phyloP scores from a whole-genome alignment of 2,329 filamentous ascomycete species.

The Cladophialophora carrionii region DNA sequence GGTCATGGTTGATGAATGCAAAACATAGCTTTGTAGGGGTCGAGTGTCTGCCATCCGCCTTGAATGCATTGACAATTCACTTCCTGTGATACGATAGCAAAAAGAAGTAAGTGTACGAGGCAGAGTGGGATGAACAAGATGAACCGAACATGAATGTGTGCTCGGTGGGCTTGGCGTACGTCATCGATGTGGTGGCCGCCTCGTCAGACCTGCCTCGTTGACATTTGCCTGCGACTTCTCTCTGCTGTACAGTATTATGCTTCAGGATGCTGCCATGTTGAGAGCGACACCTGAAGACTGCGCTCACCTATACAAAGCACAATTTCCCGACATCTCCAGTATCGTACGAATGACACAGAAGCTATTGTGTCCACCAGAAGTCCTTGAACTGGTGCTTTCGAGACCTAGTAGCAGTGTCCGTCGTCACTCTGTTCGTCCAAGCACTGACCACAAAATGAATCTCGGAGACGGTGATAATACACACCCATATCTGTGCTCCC shows the following conservation, averaged over 20 bases:
- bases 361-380: neutral
- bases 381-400: neutral
- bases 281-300: neutral
- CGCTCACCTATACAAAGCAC: neutral
- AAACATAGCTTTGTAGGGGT: neutral
- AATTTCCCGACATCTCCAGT: neutral
- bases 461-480: no score
- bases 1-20: neutral
- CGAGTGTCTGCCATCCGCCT: neutral
- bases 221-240: no score
- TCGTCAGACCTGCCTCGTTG: neutral
- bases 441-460: neutral
- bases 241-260: no score
- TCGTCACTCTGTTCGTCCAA: neutral
- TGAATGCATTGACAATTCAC: neutral
- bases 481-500: neutral
- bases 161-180: neutral
- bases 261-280: neutral
- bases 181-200: neutral
- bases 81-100: neutral
- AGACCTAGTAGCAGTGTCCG: neutral
- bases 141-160: neutral
- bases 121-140: neutral
- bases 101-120: neutral
- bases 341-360: no score